Evolutionary conservation across 495 filamentous ascomycete species (phyloP), one percentile per base, ranked within the genome.

Genomic region (Aspergillus incahuasiensis): DNA sequence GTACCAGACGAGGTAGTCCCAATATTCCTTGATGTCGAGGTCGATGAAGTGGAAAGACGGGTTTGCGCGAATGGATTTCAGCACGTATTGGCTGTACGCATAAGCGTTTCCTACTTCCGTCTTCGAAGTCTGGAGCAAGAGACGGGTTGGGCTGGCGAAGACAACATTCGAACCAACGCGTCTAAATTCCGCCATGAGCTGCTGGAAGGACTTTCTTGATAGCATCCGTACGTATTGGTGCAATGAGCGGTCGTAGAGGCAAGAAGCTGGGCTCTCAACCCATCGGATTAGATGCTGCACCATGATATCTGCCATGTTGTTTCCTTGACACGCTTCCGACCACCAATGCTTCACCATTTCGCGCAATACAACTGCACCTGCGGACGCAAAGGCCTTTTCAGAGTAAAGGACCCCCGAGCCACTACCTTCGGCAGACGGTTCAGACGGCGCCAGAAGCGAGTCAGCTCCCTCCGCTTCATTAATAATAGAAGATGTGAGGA

Each of bases 291-390:
- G 79, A 70, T 97, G 92, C 67, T 96, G 90, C 15, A 99, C 95
- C 82, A 99, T 95, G 57, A 97, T 85, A 68, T 99, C 94, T 8
- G 94, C 94, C 90, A 97, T 96, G 22, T 79, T 86, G 56, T 88
- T 90, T 5, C 91, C 92, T 52, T 84, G 86, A 70, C 91, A 96
- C 11, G 94, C 94, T 73, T 97, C 91, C 0, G 85, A 82, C 91
- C 92, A 97, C 95, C 95, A 99, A 2, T 89, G 83, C 67, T 96
- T 97, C 57, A 99, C 94, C 94, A 99, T 97, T 68, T 97, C 94
- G 5, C 94, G 85, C 3, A 99, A 76, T 13, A 97, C 94, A 19
- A 84, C 79, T 6, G 96, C 85, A 34, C 92, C 90, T 9, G 92
- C 91, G 51, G 91, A 90, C 18, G 94, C 88, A 71, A 97, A 97